Percentiles rank a stretch among this genome's conserved stretches.
phyloP scores from a whole-genome alignment of 1,284 basidiomycete species.

The Cryptococcus sp. region DNA sequence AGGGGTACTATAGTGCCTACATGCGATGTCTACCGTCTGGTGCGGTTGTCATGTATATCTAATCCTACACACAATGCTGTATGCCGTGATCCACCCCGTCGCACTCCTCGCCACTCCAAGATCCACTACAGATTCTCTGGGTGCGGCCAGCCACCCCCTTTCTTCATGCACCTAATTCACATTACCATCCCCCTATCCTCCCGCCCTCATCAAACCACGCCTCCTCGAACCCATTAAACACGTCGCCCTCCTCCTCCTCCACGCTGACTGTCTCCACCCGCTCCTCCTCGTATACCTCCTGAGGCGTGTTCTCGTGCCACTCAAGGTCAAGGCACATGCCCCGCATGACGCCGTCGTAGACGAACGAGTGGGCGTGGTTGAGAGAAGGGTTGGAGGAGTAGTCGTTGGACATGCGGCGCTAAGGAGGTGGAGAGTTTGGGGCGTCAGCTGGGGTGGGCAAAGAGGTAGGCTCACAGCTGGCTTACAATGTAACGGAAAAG shows the following conservation, averaged over 20 bases:
- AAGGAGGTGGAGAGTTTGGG: not conserved
- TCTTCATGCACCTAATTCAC: no score
- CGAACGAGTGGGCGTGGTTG: constrained; percentile 43
- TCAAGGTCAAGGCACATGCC: constrained; percentile 49
- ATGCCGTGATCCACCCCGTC: no score
- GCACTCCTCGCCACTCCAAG: no score
- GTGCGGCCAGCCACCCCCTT: not conserved
- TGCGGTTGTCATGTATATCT: no score
- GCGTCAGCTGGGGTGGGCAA: not conserved
- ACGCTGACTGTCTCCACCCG: constrained; percentile 24
- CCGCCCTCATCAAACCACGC: constrained; percentile 43
- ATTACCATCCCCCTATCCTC: constrained; percentile 44
- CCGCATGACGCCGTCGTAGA: constrained; percentile 44
- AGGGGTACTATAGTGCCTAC: no score
- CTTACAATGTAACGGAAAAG: constrained; percentile 46
- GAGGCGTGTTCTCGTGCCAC: constrained; percentile 24
- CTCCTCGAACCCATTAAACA: constrained; percentile 45
- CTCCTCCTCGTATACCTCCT: constrained; percentile 20
- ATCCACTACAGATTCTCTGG: not conserved
- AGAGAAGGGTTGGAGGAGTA: constrained; percentile 26
- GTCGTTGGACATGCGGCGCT: constrained; percentile 41
- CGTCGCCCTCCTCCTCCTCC: constrained; percentile 30
- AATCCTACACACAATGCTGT: no score
- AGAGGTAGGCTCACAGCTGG: not conserved
- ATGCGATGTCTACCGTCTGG: not conserved